Percentiles rank a stretch among this genome's conserved stretches.
These are phyloP conservation scores for Zygosaccharomyces pseudobailii DNA, from an alignment of 1,139 yeast genomes.

Conservation along the genomic window DNA sequence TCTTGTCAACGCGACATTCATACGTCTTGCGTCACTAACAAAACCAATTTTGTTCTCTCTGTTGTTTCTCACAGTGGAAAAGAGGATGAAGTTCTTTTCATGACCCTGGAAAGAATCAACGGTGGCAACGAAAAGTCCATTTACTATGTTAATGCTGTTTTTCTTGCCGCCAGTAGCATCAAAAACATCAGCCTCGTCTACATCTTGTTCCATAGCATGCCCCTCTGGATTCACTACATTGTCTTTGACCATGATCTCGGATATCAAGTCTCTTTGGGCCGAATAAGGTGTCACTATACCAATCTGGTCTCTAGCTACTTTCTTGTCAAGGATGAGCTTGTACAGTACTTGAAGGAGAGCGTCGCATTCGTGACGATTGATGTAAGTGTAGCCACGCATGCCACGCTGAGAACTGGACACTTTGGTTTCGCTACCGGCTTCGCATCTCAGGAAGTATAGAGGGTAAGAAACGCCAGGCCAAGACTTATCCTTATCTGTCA, in stretches of 20 bases:
- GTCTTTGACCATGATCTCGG: slow-evolving; percentile 47
- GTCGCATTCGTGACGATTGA: slow-evolving; percentile 49
- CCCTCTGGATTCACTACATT: slow-evolving; percentile 51
- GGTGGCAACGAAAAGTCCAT: slow-evolving; percentile 64
- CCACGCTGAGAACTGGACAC: slow-evolving; percentile 42
- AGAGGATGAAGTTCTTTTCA: slow-evolving; percentile 54
- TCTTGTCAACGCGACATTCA: slow-evolving; percentile 61
- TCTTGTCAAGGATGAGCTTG: slow-evolving; percentile 50
- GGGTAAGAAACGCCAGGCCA: slow-evolving; percentile 45
- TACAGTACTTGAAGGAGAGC: slow-evolving; percentile 45
- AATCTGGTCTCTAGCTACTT: slow-evolving; percentile 46
- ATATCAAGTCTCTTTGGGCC: slow-evolving; percentile 63
- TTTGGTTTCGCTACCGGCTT: slow-evolving; percentile 41
- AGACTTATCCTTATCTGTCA: slow-evolving; percentile 45
- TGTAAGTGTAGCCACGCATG: slow-evolving; percentile 47
- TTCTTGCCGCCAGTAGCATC: slow-evolving; percentile 27
- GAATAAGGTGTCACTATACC: slow-evolving; percentile 71
- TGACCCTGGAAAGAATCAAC: slow-evolving; percentile 67
- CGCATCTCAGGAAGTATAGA: slow-evolving; percentile 52
- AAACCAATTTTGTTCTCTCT: slow-evolving; percentile 50
- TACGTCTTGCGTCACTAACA: slow-evolving; percentile 51
- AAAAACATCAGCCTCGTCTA: slow-evolving; percentile 52
- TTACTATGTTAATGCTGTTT: slow-evolving; percentile 52
- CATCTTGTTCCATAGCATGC: slow-evolving; percentile 46
- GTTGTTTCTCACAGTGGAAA: slow-evolving; percentile 60